Evolutionary conservation across 208 protist species (phyloP), one percentile per base, ranked within the genome.

Genomic region (Acanthamoeba triangularis): DNA sequence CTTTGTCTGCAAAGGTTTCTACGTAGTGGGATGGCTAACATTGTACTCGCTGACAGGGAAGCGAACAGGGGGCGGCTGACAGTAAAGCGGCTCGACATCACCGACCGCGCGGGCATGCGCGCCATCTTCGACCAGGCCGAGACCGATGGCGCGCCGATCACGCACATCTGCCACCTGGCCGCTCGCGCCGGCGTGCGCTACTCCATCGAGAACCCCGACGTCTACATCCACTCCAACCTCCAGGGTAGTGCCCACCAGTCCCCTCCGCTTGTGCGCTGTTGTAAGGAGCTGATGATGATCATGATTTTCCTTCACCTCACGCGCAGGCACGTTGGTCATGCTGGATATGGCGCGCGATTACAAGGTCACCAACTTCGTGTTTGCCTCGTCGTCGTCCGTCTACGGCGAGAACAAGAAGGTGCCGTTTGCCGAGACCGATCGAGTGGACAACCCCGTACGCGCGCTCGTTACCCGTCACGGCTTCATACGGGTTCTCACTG

Each of bases 261-360:
- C n/a, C n/a, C n/a, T n/a, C n/a, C n/a, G n/a, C n/a, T n/a, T n/a
- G n/a, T n/a, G n/a, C n/a, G n/a, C n/a, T n/a, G n/a, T n/a, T n/a
- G n/a, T n/a, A n/a, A n/a, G n/a, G n/a, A n/a, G n/a, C n/a, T n/a
- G n/a, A n/a, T n/a, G n/a, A n/a, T n/a, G n/a, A n/a, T n/a, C n/a
- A n/a, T n/a, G n/a, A n/a, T n/a, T n/a, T n/a, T n/a, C n/a, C n/a
- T n/a, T n/a, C n/a, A n/a, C n/a, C n/a, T n/a, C n/a, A n/a, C n/a
- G n/a, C n/a, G 49, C 49, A 94, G 91, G 91, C 10, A 94, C 91
- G 59, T 44, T 94, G 91, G 91, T 94, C 7, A 94, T 94, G 91
- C 25, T 94, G 59, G 91, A 94, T 69, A 94, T 94, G 91, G 91
- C 91, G 25, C 65, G 91, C 18, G 91, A 94, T 37, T 94, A 33